A percentile compares a stretch with the other conserved stretches of the same genome.
Evolutionary conservation across 257 asterid genomes (phyloP).

Genomic region (Scutellaria barbata): DNA sequence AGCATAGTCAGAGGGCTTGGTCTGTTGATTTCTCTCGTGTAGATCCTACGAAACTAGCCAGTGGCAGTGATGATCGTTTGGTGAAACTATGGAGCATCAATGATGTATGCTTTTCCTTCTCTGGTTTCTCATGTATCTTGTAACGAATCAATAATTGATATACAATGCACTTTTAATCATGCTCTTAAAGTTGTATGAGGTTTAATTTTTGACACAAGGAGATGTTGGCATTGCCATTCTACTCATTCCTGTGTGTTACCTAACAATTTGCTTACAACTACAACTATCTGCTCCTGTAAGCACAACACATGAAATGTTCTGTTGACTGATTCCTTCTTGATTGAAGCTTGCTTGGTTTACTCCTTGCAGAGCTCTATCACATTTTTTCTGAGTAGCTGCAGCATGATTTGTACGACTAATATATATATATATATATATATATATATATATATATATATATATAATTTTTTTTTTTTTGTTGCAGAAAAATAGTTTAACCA

Average conservation of each 20-base stretch:
- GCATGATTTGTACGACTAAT: conserved; percentile 28
- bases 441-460: too few species aligned
- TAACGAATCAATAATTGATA: conserved; percentile 23
- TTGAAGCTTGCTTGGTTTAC: background rate
- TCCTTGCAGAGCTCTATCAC: too few species aligned
- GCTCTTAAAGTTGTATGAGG: conserved; percentile 6
- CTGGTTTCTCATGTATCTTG: conserved; percentile 27
- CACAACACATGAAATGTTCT: conserved; percentile 3
- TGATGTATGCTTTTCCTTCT: conserved; percentile 55
- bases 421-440: too few species aligned
- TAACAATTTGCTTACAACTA: background rate
- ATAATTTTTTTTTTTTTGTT: conserved; percentile 41
- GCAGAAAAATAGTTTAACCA: conserved; percentile 90
- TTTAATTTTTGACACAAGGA: background rate
- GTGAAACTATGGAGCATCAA: conserved; percentile 95
- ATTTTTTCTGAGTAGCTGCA: background rate
- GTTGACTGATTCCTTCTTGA: background rate
- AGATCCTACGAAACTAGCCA: conserved; percentile 80
- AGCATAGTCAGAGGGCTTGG: conserved; percentile 94
- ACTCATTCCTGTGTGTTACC: background rate
- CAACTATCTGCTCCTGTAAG: background rate
- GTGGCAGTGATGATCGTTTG: conserved; percentile 92
- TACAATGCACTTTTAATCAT: conserved; percentile 6
- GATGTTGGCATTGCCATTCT: background rate
- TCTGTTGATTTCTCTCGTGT: conserved; percentile 87